Base-by-base conservation (phyloP, 331 rosid genomes). In the Malus hybrid region DNA sequence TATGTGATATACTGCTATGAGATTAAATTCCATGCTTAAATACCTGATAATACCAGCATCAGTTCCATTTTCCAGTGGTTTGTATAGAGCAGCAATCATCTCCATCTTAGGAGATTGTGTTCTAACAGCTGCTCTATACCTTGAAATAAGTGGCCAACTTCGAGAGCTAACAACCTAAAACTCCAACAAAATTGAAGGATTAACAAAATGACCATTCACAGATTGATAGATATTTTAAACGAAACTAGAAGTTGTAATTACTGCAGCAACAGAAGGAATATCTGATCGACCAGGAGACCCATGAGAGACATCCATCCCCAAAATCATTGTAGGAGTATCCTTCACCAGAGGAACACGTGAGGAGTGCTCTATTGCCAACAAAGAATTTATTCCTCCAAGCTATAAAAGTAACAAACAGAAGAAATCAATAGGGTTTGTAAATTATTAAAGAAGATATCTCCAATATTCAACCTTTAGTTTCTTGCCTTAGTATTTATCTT, bases 31-130 rank as follows among this genome's bases (percentile, higher is more conserved):
- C 44, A 52, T 34, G 31, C 42, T 71, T 18, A 70, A 54, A 72
- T 89, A 93, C 99, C 97, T 92, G 82, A 94, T 90, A 54, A 94
- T 94, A 66, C 99, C 99, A 80, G 87, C 96, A 80, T 92, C 97
- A 9, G 62, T 83, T 65, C 88, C 96, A 77, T 86, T 59, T 72
- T 79, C 90, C 89, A 79, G 76, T 76, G 96, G 97, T 86, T 90
- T 90, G 85, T 73, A 94, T 20, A 94, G 83, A 84, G 92, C 87
- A 78, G 90, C 96, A 84, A 92, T 89, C 85, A 92, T 92, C 85
- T 94, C 99, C 76, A 80, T 74, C 85, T 85, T 94, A 60, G 97
- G 86, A 55, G 99, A 81, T 54, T 94, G 97, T 10, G 90, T 81
- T 84, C 97, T 88, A 42, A 85, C 91, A 28, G 96, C 87, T 55